Evolutionary conservation across 75 land plant species (phyloP), one percentile per base, ranked within the genome.

Genomic region (Ceratopteris richardii): DNA sequence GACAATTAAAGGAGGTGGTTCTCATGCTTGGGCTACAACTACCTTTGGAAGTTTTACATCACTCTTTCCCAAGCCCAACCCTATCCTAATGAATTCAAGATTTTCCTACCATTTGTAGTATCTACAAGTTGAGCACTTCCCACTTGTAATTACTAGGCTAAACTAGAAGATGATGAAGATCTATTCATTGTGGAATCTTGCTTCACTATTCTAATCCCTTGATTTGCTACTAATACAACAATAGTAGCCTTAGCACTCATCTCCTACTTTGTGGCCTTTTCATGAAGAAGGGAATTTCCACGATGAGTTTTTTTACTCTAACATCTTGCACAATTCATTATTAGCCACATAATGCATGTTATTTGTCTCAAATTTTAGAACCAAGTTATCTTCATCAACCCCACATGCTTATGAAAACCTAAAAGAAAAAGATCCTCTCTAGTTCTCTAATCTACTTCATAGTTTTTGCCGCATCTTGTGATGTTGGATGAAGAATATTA

Each of bases 221-320:
- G 78, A n/a, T 80, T 86, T 9, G 91, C 96, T 48, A 87, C 95
- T 63, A 74, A 42, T 25, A 89, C 81, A 54, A 77, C 76, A 28
- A 81, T 90, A 52, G 83, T 81, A 39, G 82, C 84, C 73, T 86
- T 84, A 25, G 69, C 50, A 51, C 61, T 63, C 57, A 77, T 57
- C 17, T 69, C 79, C 57, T 39, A 54, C 3, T 4, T 9, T 9
- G 9, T 4, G 37, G 3, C 37, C 24, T 22, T 3, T 2, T 14
- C 25, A 28, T 2, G 22, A 18, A 3, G 54, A 25, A 52, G 28
- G 2, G 54, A 23, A 18, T 23, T n/a, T 25, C 54, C 28, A 23
- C 5, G 37, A 33, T 4, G 37, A 33, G 9, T 3, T 33, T 9
- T 4, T 9, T 3, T 33, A 9, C 37, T 33, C 37, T 33, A 9